A percentile compares a stretch with the other conserved stretches of the same genome.
Conservation (phyloP, 495 filamentous ascomycete species). For the Zalerion maritima region DNA sequence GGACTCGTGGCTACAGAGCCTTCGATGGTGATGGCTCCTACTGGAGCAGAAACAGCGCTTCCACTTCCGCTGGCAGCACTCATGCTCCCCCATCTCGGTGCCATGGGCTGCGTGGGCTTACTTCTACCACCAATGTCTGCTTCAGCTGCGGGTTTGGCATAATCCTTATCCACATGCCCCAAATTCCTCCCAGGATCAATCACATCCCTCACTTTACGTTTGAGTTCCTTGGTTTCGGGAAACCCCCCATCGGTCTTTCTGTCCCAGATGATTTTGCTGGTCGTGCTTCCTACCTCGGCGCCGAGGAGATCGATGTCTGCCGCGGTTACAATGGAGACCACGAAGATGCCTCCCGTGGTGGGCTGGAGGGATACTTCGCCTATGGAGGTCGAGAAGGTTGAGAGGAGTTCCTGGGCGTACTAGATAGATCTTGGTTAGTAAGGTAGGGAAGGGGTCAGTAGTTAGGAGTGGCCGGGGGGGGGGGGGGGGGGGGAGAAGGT, state of each 20-base stretch:
- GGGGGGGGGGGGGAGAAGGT: background rate
- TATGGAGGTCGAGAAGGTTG: constrained; percentile 76
- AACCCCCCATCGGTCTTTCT: constrained; percentile 80
- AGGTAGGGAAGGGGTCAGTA: constrained; percentile 2
- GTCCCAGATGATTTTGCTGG: constrained; percentile 63
- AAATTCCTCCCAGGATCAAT: constrained; percentile 63
- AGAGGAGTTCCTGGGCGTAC: constrained; percentile 95
- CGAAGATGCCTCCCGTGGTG: constrained; percentile 70
- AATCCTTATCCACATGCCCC: constrained; percentile 62
- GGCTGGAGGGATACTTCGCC: constrained; percentile 89
- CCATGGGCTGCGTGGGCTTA: no score
- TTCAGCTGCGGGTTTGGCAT: constrained; percentile 6
- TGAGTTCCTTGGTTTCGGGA: constrained; percentile 84
- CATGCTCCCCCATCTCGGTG: constrained; percentile 16
- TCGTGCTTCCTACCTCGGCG: constrained; percentile 10
- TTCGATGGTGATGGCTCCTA: no score
- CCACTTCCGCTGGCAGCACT: constrained; percentile 1
- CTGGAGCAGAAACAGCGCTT: background rate
- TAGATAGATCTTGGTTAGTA: constrained; percentile 20
- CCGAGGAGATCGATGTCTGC: constrained; percentile 9
- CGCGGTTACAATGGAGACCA: constrained; percentile 42
- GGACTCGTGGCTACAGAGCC: no score
- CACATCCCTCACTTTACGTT: constrained; percentile 70
- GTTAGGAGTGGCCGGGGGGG: background rate
- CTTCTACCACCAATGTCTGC: no score